These are phyloP conservation scores for Fusarium equiseti DNA, from an alignment of 2,329 filamentous ascomycete species.

Conservation along the genomic window DNA sequence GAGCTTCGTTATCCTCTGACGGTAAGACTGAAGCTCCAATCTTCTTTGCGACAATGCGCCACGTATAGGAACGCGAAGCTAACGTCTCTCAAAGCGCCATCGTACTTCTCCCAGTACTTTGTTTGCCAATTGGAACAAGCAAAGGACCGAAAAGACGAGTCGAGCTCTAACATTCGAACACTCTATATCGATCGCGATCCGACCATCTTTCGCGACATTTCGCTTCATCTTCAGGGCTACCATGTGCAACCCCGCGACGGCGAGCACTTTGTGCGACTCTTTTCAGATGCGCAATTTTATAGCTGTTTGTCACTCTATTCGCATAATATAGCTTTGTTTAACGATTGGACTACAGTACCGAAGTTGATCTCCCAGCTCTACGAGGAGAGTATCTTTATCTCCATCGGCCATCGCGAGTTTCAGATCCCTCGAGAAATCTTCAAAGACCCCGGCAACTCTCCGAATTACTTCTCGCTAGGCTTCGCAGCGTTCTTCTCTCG, in stretches of 20 bases:
- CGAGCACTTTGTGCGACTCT: constrained; percentile 89
- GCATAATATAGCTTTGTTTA: background rate
- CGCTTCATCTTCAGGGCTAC: constrained; percentile 91
- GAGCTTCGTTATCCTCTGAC: constrained; percentile 79
- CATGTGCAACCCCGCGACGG: constrained; percentile 85
- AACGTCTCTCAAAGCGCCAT: constrained; percentile 73
- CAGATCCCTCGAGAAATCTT: constrained; percentile 92
- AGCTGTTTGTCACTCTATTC: constrained; percentile 66
- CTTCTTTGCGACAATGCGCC: constrained; percentile 17
- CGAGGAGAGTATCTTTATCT: constrained; percentile 91
- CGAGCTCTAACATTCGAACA: constrained; percentile 71
- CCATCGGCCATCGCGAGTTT: constrained; percentile 88
- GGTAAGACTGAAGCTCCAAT: constrained; percentile 59
- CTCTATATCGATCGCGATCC: constrained; percentile 97
- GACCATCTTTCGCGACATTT: constrained; percentile 88
- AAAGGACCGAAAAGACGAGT: constrained; percentile 68
- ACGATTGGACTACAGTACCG: constrained; percentile 69
- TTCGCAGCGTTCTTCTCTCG: constrained; percentile 89
- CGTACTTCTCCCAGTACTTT: constrained; percentile 97
- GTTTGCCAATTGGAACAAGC: constrained; percentile 79
- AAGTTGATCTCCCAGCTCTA: constrained; percentile 91
- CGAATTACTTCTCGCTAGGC: constrained; percentile 94
- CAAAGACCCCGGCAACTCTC: constrained; percentile 85
- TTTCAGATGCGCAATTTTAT: constrained; percentile 96
- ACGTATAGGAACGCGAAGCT: constrained; percentile 8